A percentile compares a stretch with the other conserved stretches of the same genome.
Conservation (phyloP, 2,329 filamentous ascomycete species). For the Sarocladiaceae sp. region DNA sequence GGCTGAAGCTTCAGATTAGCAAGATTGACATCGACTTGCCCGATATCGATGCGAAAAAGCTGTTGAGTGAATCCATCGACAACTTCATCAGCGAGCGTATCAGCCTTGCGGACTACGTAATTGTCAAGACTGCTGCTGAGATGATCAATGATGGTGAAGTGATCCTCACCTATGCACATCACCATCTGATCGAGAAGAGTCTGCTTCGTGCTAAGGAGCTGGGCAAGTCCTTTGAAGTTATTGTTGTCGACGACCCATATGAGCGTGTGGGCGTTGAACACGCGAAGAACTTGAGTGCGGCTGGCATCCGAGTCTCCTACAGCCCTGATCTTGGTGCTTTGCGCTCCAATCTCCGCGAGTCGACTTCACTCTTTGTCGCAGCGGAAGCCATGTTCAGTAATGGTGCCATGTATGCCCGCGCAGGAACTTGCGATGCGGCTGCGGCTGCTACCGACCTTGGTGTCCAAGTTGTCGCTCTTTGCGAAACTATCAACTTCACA, state of each 20-base stretch:
- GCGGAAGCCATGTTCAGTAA: conserved; percentile 96
- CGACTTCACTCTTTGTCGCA: conserved; percentile 77
- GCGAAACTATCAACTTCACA: conserved; percentile 91
- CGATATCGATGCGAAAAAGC: conserved; percentile 76
- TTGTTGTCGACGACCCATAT: conserved; percentile 70
- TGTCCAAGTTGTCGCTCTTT: conserved; percentile 82
- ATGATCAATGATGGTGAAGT: conserved; percentile 75
- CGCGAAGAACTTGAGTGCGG: conserved; percentile 62
- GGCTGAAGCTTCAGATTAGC: conserved; percentile 88
- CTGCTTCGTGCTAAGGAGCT: conserved; percentile 66
- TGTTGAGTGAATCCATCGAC: conserved; percentile 78
- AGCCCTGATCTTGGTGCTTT: conserved; percentile 72
- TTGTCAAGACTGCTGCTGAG: conserved; percentile 69
- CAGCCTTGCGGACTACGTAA: conserved; percentile 79
- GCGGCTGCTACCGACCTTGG: conserved; percentile 73
- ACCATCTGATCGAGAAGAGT: conserved; percentile 79
- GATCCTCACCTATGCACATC: conserved; percentile 82
- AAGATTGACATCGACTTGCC: conserved; percentile 83
- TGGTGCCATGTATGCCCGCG: conserved; percentile 80
- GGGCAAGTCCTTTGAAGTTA: conserved; percentile 76
- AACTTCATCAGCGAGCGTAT: conserved; percentile 88
- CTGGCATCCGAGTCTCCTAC: conserved; percentile 76
- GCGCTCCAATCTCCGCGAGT: conserved; percentile 62
- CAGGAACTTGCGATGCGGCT: conserved; percentile 83
- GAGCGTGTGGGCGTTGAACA: conserved; percentile 52